A percentile compares a stretch with the other conserved stretches of the same genome.
These are phyloP conservation scores for Hypoxylon sp. DNA, from an alignment of 2,329 filamentous ascomycete genomes.

Conservation along the genomic window DNA sequence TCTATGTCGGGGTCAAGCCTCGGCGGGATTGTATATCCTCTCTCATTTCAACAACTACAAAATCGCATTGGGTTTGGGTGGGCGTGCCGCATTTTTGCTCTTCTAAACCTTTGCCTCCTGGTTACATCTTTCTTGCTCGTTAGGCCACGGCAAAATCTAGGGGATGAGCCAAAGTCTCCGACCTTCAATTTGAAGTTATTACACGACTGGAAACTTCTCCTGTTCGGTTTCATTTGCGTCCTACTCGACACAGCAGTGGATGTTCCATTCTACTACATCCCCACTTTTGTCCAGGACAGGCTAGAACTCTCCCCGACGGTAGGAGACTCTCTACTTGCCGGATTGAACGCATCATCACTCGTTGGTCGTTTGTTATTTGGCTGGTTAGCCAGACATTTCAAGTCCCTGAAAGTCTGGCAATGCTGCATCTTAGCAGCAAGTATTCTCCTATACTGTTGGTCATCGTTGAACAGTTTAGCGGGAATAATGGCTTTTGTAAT, in stretches of 20 bases:
- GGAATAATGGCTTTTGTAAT: slow-evolving; percentile 52
- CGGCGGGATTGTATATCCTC: slow-evolving; percentile 48
- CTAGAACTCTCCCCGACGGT: slow-evolving; percentile 6
- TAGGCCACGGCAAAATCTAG: slow-evolving; percentile 1
- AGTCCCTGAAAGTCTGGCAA: slow-evolving; percentile 51
- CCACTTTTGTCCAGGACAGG: slow-evolving; percentile 33
- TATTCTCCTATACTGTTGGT: slow-evolving; percentile 53
- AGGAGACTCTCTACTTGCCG: slow-evolving; percentile 49
- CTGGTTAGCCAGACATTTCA: slow-evolving; percentile 51
- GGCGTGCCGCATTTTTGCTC: slow-evolving; percentile 61
- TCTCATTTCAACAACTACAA: slow-evolving; percentile 60
- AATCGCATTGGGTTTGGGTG: slow-evolving; percentile 64
- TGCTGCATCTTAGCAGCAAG: slow-evolving; percentile 48
- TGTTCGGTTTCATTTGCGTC: slow-evolving; percentile 49
- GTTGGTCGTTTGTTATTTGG: slow-evolving; percentile 55
- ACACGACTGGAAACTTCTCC: slow-evolving; percentile 48
- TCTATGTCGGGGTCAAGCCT: slow-evolving; percentile 41
- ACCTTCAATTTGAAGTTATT: slow-evolving; percentile 30
- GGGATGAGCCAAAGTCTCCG: background rate
- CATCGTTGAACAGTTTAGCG: slow-evolving; percentile 41
- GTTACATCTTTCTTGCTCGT: slow-evolving; percentile 43
- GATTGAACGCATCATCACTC: slow-evolving; percentile 55
- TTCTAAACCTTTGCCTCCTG: slow-evolving; percentile 53
- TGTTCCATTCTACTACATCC: slow-evolving; percentile 55
- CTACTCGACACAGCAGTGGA: slow-evolving; percentile 55